phyloP scores from a whole-genome alignment of 192 early-diverging fungal genomes.

The Hyaloraphidium curvatum region DNA sequence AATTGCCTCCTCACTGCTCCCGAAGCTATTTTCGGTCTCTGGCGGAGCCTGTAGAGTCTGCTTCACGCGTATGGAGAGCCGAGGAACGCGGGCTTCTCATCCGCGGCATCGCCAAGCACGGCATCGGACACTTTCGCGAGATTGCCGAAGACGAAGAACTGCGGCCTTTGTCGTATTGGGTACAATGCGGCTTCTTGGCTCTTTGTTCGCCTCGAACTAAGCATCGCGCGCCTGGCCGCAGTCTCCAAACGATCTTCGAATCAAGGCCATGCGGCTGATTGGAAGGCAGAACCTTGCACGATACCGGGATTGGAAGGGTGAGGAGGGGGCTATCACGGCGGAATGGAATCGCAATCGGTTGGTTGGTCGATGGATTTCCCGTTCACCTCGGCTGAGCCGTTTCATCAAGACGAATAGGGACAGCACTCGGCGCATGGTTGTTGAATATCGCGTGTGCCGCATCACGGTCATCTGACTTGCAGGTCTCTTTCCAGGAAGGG shows the following conservation, averaged over 20 bases:
- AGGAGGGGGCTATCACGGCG: constrained; percentile 36
- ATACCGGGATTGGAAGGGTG: constrained; percentile 70
- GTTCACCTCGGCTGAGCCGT: no score
- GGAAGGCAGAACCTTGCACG: constrained; percentile 73
- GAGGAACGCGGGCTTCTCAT: constrained; percentile 53
- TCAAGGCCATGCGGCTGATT: constrained; percentile 65
- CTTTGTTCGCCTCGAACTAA: no score
- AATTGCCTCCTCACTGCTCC: not conserved
- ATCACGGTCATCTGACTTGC: no score
- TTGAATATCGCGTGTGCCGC: no score
- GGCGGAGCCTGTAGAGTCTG: constrained; percentile 24
- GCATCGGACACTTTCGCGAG: constrained; percentile 75
- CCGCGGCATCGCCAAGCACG: constrained; percentile 59
- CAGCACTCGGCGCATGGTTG: no score
- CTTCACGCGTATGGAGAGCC: constrained; percentile 62
- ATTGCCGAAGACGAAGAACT: constrained; percentile 67
- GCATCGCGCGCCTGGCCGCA: no score
- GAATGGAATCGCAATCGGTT: constrained; percentile 68
- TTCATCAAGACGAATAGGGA: no score
- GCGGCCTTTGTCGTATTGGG: no score
- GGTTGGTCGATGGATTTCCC: constrained; percentile 47
- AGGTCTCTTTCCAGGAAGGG: no score
- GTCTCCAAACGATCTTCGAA: constrained; percentile 54
- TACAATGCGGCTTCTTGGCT: no score
- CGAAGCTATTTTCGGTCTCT: constrained; percentile 55